Evolutionary conservation across 2,329 filamentous ascomycete species (phyloP).

Genomic region (Xylaria sp.): DNA sequence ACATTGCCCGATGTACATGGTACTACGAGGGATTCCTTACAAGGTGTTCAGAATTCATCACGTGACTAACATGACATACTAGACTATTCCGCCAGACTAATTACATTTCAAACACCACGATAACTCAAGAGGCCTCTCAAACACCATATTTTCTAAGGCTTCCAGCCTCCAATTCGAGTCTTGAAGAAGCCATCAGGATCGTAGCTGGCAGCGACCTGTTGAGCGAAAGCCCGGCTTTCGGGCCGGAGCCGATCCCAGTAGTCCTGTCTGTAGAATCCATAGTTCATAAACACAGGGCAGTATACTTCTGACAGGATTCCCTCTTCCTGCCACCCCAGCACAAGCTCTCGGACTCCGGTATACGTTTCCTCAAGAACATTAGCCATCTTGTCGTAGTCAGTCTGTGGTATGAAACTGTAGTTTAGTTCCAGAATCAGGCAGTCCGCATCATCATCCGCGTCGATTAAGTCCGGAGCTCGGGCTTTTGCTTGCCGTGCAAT

Average conservation of each 20-base stretch:
- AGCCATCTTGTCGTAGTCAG: constrained; percentile 50
- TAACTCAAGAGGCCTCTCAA: not conserved
- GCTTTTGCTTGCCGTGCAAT: constrained; percentile 51
- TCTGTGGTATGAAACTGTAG: constrained; percentile 52
- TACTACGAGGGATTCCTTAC: not conserved
- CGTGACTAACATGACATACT: not conserved
- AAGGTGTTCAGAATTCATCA: not conserved
- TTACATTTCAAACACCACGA: not conserved
- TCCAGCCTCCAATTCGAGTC: constrained; percentile 54
- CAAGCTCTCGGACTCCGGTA: constrained; percentile 49
- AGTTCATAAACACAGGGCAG: constrained; percentile 58
- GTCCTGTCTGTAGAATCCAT: constrained; percentile 55
- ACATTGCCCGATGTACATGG: not conserved
- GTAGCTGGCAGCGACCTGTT: constrained; percentile 49
- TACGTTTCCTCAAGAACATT: constrained; percentile 51
- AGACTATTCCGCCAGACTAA: not conserved
- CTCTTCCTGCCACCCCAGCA: constrained; percentile 49
- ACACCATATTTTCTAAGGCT: constrained; percentile 33
- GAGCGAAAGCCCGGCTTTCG: constrained; percentile 51
- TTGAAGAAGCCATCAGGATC: constrained; percentile 55
- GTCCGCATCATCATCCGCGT: constrained; percentile 53
- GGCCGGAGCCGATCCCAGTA: constrained; percentile 55
- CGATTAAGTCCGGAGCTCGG: constrained; percentile 54
- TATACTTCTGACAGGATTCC: constrained; percentile 52
- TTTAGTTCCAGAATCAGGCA: constrained; percentile 57